Evolutionary conservation across 1,284 basidiomycete species (phyloP).

Genomic region (Fomitopsis pinicola): DNA sequence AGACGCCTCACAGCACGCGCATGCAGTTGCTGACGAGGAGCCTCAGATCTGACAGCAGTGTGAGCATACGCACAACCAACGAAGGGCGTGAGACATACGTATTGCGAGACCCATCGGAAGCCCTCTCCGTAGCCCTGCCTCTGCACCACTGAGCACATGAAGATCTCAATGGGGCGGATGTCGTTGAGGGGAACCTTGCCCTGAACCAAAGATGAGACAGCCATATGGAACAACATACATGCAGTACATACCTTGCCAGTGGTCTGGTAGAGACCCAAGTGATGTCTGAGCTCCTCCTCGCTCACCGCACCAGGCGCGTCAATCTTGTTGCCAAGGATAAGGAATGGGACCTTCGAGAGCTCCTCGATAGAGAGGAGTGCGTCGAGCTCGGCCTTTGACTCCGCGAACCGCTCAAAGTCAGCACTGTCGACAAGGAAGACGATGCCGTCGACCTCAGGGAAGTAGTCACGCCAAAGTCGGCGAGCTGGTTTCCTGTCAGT

Average conservation of each 20-base stretch:
- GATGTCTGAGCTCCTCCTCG: conserved; percentile 95
- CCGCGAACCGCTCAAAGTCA: conserved; percentile 93
- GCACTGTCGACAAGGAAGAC: conserved; percentile 98
- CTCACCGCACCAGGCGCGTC: conserved; percentile 97
- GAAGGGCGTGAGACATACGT: conserved; percentile 46
- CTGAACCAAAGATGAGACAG: conserved; percentile 36
- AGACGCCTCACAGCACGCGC: not conserved
- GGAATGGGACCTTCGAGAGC: conserved; percentile 94
- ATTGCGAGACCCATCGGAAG: conserved; percentile 99
- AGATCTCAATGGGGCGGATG: conserved; percentile 98
- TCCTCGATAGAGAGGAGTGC: conserved; percentile 93
- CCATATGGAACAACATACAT: not conserved
- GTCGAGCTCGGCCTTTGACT: conserved; percentile 97
- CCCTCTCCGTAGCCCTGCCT: conserved; percentile 99
- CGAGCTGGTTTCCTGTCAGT: conserved; percentile 59
- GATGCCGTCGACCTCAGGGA: conserved; percentile 99
- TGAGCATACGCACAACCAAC: conserved; percentile 1
- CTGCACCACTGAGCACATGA: conserved; percentile 99
- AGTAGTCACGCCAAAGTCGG: conserved; percentile 99
- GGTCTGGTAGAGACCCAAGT: conserved; percentile 96
- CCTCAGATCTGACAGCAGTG: conserved; percentile 26
- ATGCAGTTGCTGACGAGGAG: not conserved
- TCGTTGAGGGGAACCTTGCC: conserved; percentile 96
- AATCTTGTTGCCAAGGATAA: conserved; percentile 99
- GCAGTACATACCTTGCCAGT: conserved; percentile 86